Conservation (phyloP, 345 rosid genomes). For the Eucalyptus tenuipes region DNA sequence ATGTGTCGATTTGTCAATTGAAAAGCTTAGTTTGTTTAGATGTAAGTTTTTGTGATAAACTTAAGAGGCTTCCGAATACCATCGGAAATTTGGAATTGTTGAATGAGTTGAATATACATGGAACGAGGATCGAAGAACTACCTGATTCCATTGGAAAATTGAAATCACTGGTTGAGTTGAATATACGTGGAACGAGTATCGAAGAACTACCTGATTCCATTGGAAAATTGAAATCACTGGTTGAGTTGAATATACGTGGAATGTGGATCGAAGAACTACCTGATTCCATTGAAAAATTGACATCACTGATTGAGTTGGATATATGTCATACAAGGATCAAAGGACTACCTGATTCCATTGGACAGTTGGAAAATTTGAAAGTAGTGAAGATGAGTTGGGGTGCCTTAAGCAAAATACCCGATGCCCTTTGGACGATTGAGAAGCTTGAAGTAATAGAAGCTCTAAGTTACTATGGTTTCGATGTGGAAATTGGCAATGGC, state of each 20-base stretch:
- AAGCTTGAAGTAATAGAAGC: too few species aligned
- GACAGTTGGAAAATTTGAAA: background rate
- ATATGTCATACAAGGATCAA: accelerated
- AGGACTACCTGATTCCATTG: background rate
- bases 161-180: accelerated
- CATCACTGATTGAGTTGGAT: background rate
- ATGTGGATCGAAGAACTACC: too few species aligned
- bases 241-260: too few species aligned
- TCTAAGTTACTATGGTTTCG: accelerated
- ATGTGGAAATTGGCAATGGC: too few species aligned
- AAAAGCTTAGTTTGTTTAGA: accelerated
- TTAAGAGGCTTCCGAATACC: background rate
- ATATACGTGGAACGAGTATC: accelerated
- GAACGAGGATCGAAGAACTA: too few species aligned
- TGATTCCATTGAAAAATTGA: too few species aligned
- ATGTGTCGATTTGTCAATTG: background rate
- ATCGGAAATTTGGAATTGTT: background rate
- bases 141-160: too few species aligned
- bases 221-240: background rate
- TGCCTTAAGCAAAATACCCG: too few species aligned
- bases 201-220: too few species aligned
- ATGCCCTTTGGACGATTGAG: too few species aligned
- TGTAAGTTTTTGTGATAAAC: too few species aligned
- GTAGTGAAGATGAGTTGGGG: accelerated
- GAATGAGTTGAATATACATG: too few species aligned